Evolutionary conservation across 2,329 filamentous ascomycete genomes (phyloP).

Genomic region (Trichoderma breve): DNA sequence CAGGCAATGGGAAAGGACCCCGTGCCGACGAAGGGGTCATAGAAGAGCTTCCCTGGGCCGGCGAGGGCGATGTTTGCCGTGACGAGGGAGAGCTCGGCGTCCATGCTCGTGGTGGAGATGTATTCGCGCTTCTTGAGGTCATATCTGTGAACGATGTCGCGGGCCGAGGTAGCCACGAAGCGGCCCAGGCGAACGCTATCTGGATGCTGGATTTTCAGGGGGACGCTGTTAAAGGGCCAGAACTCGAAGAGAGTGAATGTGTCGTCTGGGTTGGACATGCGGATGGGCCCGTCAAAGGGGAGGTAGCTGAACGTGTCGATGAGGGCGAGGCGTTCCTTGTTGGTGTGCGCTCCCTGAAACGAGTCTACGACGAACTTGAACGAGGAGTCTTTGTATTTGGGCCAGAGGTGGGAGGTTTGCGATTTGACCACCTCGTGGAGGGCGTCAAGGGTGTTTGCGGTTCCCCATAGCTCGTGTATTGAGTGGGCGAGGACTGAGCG

Average conservation of each 20-base stretch:
- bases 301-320: conserved; percentile 83
- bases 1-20: conserved; percentile 90
- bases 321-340: conserved; percentile 63
- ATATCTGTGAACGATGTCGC: conserved; percentile 68
- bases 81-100: conserved; percentile 85
- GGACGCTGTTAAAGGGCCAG: conserved; percentile 59
- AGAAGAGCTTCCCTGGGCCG: conserved; percentile 79
- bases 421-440: conserved; percentile 65
- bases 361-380: conserved; percentile 85
- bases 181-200: conserved; percentile 68
- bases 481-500: conserved; percentile 79
- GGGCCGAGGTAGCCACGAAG: conserved; percentile 62
- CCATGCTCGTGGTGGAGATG: conserved; percentile 96
- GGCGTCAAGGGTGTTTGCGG: conserved; percentile 61
- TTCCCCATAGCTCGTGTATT: conserved; percentile 88
- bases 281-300: conserved; percentile 73
- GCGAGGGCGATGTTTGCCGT: conserved; percentile 90
- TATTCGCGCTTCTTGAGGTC: conserved; percentile 92
- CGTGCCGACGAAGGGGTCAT: conserved; percentile 94
- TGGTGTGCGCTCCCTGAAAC: conserved; percentile 71
- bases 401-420: conserved; percentile 64
- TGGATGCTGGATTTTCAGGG: conserved; percentile 51
- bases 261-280: conserved; percentile 69
- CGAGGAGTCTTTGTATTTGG: conserved; percentile 58
- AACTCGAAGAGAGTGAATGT: conserved; percentile 82